phyloP scores from a whole-genome alignment of 2,329 filamentous ascomycete species.

The Fusarium equiseti region DNA sequence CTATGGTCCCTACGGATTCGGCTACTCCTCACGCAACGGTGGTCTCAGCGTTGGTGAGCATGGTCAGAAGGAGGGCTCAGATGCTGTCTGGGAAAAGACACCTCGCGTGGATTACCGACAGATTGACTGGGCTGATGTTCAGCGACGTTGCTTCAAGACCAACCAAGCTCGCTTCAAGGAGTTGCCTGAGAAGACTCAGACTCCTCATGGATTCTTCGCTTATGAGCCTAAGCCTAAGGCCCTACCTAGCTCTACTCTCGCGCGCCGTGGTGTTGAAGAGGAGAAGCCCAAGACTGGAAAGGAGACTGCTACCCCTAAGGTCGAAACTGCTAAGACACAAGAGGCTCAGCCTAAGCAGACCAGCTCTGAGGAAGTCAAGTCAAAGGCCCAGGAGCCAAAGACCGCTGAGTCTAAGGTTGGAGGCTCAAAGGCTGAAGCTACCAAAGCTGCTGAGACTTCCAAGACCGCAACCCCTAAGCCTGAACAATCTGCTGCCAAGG shows the following conservation, averaged over 20 bases:
- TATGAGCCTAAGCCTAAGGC: conserved; percentile 48
- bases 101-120: conserved; percentile 81
- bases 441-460: conserved; percentile 11
- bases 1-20: conserved; percentile 88
- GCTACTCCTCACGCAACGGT: conserved; percentile 82
- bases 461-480: conserved; percentile 8
- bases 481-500: neutral
- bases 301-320: conserved; percentile 30
- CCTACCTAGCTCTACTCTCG: conserved; percentile 9
- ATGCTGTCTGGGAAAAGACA: conserved; percentile 78
- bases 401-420: neutral
- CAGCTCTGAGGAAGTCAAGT: conserved; percentile 10
- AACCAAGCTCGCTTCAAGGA: conserved; percentile 78
- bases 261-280: conserved; percentile 31
- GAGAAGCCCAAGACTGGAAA: conserved; percentile 23
- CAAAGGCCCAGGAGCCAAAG: neutral
- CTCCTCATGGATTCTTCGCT: conserved; percentile 65
- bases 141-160: conserved; percentile 77
- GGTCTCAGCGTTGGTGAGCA: conserved; percentile 88
- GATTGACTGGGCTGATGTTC: conserved; percentile 83
- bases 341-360: neutral
- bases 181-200: conserved; percentile 54
- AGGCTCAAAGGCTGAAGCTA: neutral
- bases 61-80: conserved; percentile 84
- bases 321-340: conserved; percentile 12